These are phyloP conservation scores for Agaricus blazei DNA, from an alignment of 768 basidiomycete species.

Conservation along the genomic window DNA sequence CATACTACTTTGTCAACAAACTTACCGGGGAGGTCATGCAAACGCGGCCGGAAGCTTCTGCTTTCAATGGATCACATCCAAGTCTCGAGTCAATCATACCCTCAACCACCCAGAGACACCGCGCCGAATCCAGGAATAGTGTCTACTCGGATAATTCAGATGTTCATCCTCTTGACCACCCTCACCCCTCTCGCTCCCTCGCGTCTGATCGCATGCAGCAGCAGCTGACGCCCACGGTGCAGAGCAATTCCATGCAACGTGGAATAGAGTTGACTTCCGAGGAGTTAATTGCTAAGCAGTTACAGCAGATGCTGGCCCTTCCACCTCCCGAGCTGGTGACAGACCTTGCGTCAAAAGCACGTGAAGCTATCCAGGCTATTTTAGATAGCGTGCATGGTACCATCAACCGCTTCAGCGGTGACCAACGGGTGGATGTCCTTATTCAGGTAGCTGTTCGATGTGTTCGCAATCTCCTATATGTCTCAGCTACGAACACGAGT, in stretches of 20 bases:
- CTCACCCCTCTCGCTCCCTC: conserved; percentile 22
- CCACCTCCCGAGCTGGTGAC: conserved; percentile 53
- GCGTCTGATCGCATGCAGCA: conserved; percentile 14
- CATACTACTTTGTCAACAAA: conserved; percentile 77
- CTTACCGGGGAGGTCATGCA: conserved; percentile 62
- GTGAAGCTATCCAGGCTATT: conserved; percentile 58
- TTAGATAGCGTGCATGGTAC: conserved; percentile 53
- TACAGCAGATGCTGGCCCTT: conserved; percentile 57
- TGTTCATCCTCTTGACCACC: conserved; percentile 45
- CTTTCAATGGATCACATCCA: conserved; percentile 14
- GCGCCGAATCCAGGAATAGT: conserved; percentile 32
- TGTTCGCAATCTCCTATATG: conserved; percentile 75
- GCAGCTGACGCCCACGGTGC: conserved; percentile 10
- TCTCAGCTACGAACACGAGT: conserved; percentile 52
- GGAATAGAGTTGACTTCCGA: conserved; percentile 54
- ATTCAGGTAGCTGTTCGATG: conserved; percentile 60
- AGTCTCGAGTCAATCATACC: conserved; percentile 22
- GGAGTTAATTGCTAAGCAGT: conserved; percentile 59
- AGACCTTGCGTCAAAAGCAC: conserved; percentile 55
- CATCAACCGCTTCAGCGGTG: conserved; percentile 42
- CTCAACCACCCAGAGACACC: conserved; percentile 27
- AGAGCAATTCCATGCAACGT: conserved; percentile 15
- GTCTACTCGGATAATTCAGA: conserved; percentile 81
- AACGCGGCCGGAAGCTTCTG: conserved; percentile 52
- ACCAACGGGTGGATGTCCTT: conserved; percentile 55